Conservation (phyloP, 352 stramenopile genomes). For the Achlya hypogyna region DNA sequence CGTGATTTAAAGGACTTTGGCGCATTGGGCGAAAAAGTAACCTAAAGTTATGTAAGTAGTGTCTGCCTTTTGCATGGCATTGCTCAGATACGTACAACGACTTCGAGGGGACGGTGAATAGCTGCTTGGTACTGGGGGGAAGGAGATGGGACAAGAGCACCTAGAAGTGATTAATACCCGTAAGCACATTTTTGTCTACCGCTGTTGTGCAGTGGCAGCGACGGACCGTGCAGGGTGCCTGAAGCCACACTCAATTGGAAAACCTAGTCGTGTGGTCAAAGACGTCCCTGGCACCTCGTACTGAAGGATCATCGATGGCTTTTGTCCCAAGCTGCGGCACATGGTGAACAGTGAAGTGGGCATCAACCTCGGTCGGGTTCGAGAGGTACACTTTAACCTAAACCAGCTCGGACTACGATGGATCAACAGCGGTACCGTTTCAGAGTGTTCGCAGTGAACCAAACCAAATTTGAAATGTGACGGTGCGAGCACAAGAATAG, state of each 20-base stretch:
- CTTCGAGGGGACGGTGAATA: conserved; percentile 34
- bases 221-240: conserved; percentile 44
- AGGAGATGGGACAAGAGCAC: conserved; percentile 35
- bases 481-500: conserved; percentile 51
- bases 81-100: conserved; percentile 20
- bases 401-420: background rate
- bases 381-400: conserved; percentile 30
- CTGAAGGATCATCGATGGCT: conserved; percentile 45
- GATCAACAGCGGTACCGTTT: conserved; percentile 26
- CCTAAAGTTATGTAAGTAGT: background rate
- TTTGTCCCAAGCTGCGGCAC: conserved; percentile 42
- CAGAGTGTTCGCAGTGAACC: conserved; percentile 40
- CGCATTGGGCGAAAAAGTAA: conserved; percentile 40
- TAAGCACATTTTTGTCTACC: background rate
- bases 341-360: conserved; percentile 44
- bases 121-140: conserved; percentile 27
- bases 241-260: conserved; percentile 41
- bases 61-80: background rate
- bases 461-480: conserved; percentile 55
- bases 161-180: conserved; percentile 1
- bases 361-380: conserved; percentile 56
- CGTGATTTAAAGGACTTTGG: conserved; percentile 43
- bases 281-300: background rate
- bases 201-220: conserved; percentile 39
- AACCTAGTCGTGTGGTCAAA: conserved; percentile 19